Evolutionary conservation across 306 rosid genomes (phyloP).

Genomic region (Vigna radiata): DNA sequence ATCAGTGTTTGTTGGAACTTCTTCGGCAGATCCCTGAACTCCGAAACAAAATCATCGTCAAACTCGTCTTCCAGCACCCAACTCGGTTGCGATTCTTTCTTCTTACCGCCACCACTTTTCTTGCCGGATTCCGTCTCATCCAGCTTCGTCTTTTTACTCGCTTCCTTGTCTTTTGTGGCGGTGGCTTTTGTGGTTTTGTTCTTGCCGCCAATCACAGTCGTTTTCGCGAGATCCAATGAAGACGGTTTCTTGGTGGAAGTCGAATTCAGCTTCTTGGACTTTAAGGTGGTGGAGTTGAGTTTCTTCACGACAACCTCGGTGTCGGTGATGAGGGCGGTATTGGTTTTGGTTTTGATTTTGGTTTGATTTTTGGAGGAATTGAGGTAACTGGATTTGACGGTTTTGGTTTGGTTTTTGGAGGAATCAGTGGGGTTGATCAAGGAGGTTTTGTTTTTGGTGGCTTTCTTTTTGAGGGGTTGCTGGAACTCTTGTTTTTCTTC

Average conservation of each 20-base stretch:
- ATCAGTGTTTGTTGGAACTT: conserved; percentile 67
- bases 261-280: conserved; percentile 66
- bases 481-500: not conserved
- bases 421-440: conserved; percentile 47
- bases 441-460: conserved; percentile 64
- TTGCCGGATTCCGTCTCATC: conserved; percentile 32
- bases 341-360: conserved; percentile 59
- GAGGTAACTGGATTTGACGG: conserved; percentile 48
- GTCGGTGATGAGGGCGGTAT: conserved; percentile 28
- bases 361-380: conserved; percentile 66
- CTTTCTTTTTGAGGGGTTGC: conserved; percentile 58
- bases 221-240: conserved; percentile 58
- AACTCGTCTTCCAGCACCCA: conserved; percentile 60
- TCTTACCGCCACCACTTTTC: not conserved
- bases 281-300: conserved; percentile 64
- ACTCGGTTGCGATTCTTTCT: conserved; percentile 54
- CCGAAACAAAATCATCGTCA: conserved; percentile 67
- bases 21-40: conserved; percentile 64
- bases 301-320: conserved; percentile 48
- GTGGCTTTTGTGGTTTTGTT: conserved; percentile 71
- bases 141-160: conserved; percentile 32
- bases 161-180: conserved; percentile 38
- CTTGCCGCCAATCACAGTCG: conserved; percentile 45
- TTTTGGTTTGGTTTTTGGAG: conserved; percentile 65
- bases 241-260: conserved; percentile 56